These are phyloP conservation scores for Davidsoniella virescens DNA, from an alignment of 2,329 filamentous ascomycete genomes.

Conservation along the genomic window DNA sequence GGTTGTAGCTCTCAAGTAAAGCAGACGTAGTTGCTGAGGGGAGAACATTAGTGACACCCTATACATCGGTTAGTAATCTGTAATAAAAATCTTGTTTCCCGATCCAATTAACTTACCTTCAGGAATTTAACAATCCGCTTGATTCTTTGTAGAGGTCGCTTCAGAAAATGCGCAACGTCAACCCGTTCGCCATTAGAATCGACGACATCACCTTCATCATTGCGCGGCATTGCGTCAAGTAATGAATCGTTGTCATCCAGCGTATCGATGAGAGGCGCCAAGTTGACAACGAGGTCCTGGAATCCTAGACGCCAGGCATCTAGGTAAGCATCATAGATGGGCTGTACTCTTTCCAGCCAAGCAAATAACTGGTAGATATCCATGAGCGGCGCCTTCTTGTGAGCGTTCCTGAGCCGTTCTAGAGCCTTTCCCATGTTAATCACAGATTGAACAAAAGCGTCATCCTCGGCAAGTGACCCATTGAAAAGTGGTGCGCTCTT, in stretches of 20 bases:
- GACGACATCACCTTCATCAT: constrained; percentile 48
- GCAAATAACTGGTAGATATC: constrained; percentile 55
- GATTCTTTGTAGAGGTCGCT: constrained; percentile 70
- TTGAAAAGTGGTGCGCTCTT: constrained; percentile 28
- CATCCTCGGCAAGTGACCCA: constrained; percentile 10
- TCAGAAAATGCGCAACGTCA: constrained; percentile 84
- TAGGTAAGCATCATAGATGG: constrained; percentile 73
- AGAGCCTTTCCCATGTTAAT: constrained; percentile 85
- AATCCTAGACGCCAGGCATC: constrained; percentile 85
- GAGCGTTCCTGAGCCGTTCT: constrained; percentile 65
- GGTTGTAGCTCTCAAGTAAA: constrained; percentile 41
- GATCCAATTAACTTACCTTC: constrained; percentile 33
- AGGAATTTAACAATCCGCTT: constrained; percentile 79
- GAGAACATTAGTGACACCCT: constrained; percentile 40
- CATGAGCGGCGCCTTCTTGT: constrained; percentile 62
- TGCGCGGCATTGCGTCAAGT: constrained; percentile 41
- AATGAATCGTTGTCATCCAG: constrained; percentile 44
- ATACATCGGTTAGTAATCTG: background rate
- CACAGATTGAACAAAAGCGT: constrained; percentile 66
- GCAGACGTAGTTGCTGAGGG: constrained; percentile 31
- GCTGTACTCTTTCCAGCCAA: constrained; percentile 67
- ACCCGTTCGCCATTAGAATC: constrained; percentile 73
- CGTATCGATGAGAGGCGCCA: constrained; percentile 48
- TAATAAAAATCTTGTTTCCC: background rate
- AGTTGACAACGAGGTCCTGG: constrained; percentile 83